Conservation (phyloP, 371 early-diverging fungal genomes). For the Lichtheimia corymbifera region DNA sequence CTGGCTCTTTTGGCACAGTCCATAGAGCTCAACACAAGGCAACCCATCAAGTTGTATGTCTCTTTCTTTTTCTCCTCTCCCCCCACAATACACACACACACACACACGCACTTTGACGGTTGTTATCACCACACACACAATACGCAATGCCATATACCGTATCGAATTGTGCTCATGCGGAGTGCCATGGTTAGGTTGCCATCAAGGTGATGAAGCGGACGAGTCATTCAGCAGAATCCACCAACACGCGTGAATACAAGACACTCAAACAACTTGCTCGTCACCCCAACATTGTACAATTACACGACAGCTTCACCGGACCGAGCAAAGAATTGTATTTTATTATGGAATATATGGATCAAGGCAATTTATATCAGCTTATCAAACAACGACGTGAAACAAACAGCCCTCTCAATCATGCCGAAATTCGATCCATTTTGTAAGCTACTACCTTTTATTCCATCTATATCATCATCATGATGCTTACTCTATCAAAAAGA, state of each 20-base stretch:
- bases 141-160: not conserved
- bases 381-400: constrained; percentile 70
- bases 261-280: constrained; percentile 63
- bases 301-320: constrained; percentile 82
- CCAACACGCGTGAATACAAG: constrained; percentile 71
- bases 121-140: no score
- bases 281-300: constrained; percentile 82
- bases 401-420: constrained; percentile 2
- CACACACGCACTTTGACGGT: no score
- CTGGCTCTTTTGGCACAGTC: constrained; percentile 93
- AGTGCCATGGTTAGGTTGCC: constrained; percentile 71
- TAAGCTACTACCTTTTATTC: constrained; percentile 7
- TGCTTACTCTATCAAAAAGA: constrained; percentile 17
- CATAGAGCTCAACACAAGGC: constrained; percentile 69
- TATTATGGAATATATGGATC: constrained; percentile 94
- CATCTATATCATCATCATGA: not conserved
- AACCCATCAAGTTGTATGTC: constrained; percentile 70
- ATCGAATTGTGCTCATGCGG: not conserved
- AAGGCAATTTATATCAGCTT: constrained; percentile 85
- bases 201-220: constrained; percentile 93
- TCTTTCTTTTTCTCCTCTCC: no score
- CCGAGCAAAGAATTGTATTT: constrained; percentile 77
- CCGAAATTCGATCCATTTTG: constrained; percentile 13
- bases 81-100: not conserved
- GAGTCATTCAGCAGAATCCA: constrained; percentile 68